Percentiles rank a stretch among this genome's conserved stretches.
Conservation (phyloP, 441 rosid genomes). For the Pelargonium myrrhifolium region DNA sequence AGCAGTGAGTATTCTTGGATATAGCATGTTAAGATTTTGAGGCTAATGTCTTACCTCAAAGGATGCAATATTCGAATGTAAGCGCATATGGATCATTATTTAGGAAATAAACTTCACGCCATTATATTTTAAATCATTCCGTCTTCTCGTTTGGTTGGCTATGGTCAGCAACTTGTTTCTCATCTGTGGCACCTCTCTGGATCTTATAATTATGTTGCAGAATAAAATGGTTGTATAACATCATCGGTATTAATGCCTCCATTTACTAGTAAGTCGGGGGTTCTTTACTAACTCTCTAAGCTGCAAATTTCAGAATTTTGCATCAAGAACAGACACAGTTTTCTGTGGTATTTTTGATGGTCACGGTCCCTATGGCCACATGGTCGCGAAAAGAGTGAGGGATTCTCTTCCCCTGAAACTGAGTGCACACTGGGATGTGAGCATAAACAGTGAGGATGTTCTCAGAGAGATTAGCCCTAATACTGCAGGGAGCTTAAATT, state of each 20-base stretch:
- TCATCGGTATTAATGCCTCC: background rate
- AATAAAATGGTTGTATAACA: background rate
- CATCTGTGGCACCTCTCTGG: background rate
- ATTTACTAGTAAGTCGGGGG: background rate
- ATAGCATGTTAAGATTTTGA: background rate
- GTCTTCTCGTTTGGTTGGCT: background rate
- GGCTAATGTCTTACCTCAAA: background rate
- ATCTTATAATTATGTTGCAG: background rate
- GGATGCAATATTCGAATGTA: background rate
- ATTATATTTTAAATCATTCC: background rate
- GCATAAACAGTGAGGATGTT: constrained; percentile 41
- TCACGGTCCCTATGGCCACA: constrained; percentile 95
- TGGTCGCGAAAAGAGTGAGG: constrained; percentile 92
- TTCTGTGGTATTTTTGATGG: constrained; percentile 99
- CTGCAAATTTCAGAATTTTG: constrained; percentile 59
- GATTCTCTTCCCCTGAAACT: constrained; percentile 83
- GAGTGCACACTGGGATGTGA: constrained; percentile 75
- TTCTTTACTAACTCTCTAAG: constrained; percentile 16
- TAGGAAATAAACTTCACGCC: background rate
- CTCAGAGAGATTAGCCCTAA: constrained; percentile 43
- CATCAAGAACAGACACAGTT: constrained; percentile 70
- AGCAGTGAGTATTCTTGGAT: too few relatives aligned
- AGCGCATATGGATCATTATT: background rate
- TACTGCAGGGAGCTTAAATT: constrained; percentile 41
- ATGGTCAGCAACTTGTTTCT: background rate